Evolutionary conservation across 257 asterid genomes (phyloP), one percentile per base, ranked within the genome.

Genomic region (Hygrophila difformis): DNA sequence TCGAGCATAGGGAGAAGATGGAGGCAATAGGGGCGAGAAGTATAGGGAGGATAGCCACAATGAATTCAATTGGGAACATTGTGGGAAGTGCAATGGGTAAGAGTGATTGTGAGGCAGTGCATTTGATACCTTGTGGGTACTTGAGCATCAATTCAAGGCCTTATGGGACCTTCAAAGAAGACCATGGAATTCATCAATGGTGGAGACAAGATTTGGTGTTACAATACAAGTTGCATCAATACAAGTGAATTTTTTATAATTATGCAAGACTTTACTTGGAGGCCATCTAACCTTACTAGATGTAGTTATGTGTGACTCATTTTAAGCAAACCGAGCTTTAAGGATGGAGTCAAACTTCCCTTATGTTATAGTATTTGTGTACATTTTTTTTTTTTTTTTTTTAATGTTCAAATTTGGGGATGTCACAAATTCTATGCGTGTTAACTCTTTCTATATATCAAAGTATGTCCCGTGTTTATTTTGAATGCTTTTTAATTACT

Each of bases 141-240:
- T 37, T 82, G 50, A 71, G 74, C 2, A 36, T 62, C 5, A 82
- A 71, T 20, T 21, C 6, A 17, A 57, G 76, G 6, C 62, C 72
- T 20, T 28, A 53, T 14, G 21, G 20, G 54, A 60, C 35, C 29
- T 72, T 71, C 11, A 66, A 57, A 59, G 68, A 71, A 49, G 92
- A 75, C 51, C 94, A 81, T 61, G 81, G 81, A 46, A 61, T 85
- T 59, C 69, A 67, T 14, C 93, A 81, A 18, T 84, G 95, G 95
- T 78, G 95, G 91, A 74, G 56, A 21, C 70, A 52, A 0, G 77
- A 69, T 65, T 29, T 72, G 62, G 45, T 67, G 35, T 63, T 60
- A 12, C 44, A 56, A 6, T 60, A 46, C 53, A 77, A 77, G 13
- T 31, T 61, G 2, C 66, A 72, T 34, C 67, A 68, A 39, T 66